Conservation (phyloP, 208 protist genomes). For the Acanthamoeba sp. region DNA sequence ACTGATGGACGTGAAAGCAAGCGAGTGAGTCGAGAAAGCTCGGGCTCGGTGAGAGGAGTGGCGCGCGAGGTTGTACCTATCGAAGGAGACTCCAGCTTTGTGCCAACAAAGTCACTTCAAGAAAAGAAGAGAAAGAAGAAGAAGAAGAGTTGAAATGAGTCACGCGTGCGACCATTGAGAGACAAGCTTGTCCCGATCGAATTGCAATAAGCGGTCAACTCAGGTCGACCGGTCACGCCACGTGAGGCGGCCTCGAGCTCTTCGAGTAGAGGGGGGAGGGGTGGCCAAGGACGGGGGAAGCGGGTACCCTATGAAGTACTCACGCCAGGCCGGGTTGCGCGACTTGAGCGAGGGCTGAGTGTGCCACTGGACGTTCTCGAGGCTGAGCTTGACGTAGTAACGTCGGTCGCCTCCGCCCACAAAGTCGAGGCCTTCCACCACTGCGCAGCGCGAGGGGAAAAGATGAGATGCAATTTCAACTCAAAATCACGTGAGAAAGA, state of each 20-base stretch:
- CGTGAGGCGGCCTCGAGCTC: no score
- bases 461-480: not conserved
- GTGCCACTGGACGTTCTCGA: slow-evolving; percentile 1
- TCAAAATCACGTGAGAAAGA: not conserved
- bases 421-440: slow-evolving; percentile 3
- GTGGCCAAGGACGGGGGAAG: not conserved
- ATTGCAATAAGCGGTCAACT: no score
- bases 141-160: not conserved
- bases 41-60: no score
- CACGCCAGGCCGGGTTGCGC: not conserved
- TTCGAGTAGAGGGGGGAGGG: no score
- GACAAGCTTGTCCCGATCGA: no score
- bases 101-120: not conserved
- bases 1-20: not conserved
- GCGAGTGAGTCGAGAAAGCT: no score
- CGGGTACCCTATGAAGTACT: slow-evolving; percentile 35
- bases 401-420: not conserved
- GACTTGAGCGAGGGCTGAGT: slow-evolving; percentile 2
- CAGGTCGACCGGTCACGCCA: no score
- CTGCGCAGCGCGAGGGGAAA: not conserved
- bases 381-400: slow-evolving; percentile 21
- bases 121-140: not conserved
- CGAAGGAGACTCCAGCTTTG: slow-evolving; percentile 4
- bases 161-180: no score
- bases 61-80: no score